phyloP scores from a whole-genome alignment of 371 early-diverging fungal genomes.

The Circinella umbellata region DNA sequence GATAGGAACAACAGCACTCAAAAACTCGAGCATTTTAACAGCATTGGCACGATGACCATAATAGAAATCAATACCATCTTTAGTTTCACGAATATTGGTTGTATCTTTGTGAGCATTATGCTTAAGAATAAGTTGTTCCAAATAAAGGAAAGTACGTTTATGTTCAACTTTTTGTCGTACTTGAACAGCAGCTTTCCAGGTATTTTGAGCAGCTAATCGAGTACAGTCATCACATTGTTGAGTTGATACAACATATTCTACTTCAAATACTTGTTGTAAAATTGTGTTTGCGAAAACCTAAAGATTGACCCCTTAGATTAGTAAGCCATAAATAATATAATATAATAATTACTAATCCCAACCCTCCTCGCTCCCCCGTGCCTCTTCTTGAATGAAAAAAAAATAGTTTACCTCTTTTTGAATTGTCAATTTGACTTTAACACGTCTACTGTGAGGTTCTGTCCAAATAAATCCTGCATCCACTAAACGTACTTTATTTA shows the following conservation, averaged over 20 bases:
- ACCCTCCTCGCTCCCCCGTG: too few species aligned
- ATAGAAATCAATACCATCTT: slow-evolving; percentile 99
- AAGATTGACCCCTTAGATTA: background rate
- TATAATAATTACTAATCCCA: too few species aligned
- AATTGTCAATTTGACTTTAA: slow-evolving; percentile 97
- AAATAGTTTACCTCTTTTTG: slow-evolving; percentile 84
- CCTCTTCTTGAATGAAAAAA: too few species aligned
- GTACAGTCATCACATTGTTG: slow-evolving; percentile 99
- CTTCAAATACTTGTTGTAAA: slow-evolving; percentile 94
- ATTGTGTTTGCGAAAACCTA: slow-evolving; percentile 93
- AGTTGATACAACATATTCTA: slow-evolving; percentile 92
- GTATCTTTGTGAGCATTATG: slow-evolving; percentile 97
- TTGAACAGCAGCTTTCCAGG: slow-evolving; percentile 99
- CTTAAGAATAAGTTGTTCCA: slow-evolving; percentile 99
- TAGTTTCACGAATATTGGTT: slow-evolving; percentile 96
- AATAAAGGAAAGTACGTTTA: slow-evolving; percentile 97
- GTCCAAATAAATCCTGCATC: slow-evolving; percentile 99
- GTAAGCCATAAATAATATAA: too few species aligned
- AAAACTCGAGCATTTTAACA: slow-evolving; percentile 96
- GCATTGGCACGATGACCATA: slow-evolving; percentile 93
- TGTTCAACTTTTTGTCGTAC: slow-evolving; percentile 98
- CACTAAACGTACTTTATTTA: slow-evolving; percentile 91
- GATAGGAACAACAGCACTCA: slow-evolving; percentile 87
- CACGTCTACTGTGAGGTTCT: slow-evolving; percentile 94
- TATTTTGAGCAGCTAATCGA: slow-evolving; percentile 97